phyloP scores from a whole-genome alignment of 139 green algal species.

The Tetraselmis striata region DNA sequence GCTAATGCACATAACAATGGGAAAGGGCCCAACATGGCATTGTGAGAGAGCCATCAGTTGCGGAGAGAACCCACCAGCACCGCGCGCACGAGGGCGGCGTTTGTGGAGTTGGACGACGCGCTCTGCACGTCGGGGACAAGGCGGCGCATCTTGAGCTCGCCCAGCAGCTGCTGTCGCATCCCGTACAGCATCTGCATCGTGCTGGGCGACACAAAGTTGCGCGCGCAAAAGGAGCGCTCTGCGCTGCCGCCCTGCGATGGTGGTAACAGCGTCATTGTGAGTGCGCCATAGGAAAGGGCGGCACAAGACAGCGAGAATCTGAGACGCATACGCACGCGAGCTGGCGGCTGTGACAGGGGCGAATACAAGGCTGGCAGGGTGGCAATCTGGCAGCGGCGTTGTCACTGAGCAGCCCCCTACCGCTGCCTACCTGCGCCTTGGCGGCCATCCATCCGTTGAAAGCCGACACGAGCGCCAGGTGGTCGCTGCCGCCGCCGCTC shows the following conservation, averaged over 20 bases:
- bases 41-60: not conserved
- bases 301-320: too few relatives aligned
- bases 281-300: too few relatives aligned
- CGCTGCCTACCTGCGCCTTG: not conserved
- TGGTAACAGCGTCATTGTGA: not conserved
- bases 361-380: too few relatives aligned
- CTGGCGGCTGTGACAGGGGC: too few relatives aligned
- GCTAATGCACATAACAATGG: not conserved
- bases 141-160: constrained; percentile 42
- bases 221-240: constrained; percentile 30
- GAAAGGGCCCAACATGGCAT: not conserved
- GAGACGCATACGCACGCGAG: too few relatives aligned
- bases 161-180: constrained; percentile 60
- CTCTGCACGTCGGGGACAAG: constrained; percentile 29
- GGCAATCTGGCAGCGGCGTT: too few relatives aligned
- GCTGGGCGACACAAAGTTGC: constrained; percentile 48
- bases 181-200: constrained; percentile 66
- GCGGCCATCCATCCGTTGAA: constrained; percentile 43
- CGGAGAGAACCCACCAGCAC: constrained; percentile 30
- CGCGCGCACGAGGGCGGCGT: constrained; percentile 33
- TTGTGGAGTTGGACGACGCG: constrained; percentile 14
- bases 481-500: constrained; percentile 47
- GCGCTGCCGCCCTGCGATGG: constrained; percentile 8
- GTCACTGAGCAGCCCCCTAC: too few relatives aligned
- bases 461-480: constrained; percentile 51